Evolutionary conservation across 2,329 filamentous ascomycete genomes (phyloP), one percentile per base, ranked within the genome.

Genomic region (Calonectria honghensis): DNA sequence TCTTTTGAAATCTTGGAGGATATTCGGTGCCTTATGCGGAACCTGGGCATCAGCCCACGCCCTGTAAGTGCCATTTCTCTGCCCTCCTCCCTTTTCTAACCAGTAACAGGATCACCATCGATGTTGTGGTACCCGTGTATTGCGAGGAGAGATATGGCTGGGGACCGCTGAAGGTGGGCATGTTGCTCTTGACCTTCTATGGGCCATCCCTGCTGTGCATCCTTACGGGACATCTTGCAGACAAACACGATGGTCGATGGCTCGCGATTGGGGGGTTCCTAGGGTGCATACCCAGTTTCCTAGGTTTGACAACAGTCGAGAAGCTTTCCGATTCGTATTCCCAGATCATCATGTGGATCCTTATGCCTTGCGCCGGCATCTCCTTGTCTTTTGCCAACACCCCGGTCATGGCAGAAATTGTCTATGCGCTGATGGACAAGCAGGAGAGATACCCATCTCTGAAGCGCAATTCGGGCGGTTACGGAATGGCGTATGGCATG

Each of bases 31-130:
- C 6, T 45, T 77, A n/a, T 20, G 67, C 27, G 74, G 72, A 18
- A 76, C 74, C 6, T 76, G 72, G 74, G 76, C 65, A 2, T 48
- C 63, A n/a, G 59, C 76, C 27, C 74, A 77, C n/a, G 63, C 76
- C n/a, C 27, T 76, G 74, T 68, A 72, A 73, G 76, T 51, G 29
- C 29, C 18, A n/a, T 37, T 16, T 18, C 20, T 14, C 6, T 9
- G 18, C 27, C 20, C 13, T 14, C 27, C 4, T 18, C 10, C 20
- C 39, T 2, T 41, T 45, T 2, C 52, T 75, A 54, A 77, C 35
- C 16, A 24, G 7, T 0, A 35, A 6, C 14, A 77, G 76, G 31
- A 77, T 76, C 27, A 50, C 76, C 0, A 64, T 77, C 32, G 72
- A 76, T 35, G 57, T 74, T 20, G 57, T 75, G n/a, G 39, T 72